These are phyloP conservation scores for Dalbergia cochinchinensis DNA, from an alignment of 306 rosid species.

Conservation along the genomic window DNA sequence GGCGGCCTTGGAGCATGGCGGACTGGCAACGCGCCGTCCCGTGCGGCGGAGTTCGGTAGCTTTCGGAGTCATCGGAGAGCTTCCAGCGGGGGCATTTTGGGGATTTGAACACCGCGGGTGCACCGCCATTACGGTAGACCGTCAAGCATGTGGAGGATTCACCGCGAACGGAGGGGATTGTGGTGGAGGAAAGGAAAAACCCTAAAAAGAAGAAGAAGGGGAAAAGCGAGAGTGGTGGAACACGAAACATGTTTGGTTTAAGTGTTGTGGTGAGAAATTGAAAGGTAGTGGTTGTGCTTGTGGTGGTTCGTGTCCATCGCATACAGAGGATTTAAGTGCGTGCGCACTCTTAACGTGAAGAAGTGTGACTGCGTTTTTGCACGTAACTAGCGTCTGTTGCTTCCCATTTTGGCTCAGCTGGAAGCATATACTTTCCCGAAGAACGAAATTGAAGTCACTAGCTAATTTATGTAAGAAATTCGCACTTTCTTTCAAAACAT, in stretches of 20 bases:
- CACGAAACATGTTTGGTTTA: slow-evolving; percentile 39
- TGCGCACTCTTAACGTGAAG: not conserved
- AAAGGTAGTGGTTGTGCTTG: not conserved
- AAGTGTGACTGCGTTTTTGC: not conserved
- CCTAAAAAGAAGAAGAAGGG: slow-evolving; percentile 15
- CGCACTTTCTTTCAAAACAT: too few relatives aligned
- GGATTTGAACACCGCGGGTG: slow-evolving; percentile 91
- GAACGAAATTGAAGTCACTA: too few relatives aligned
- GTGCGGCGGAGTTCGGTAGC: slow-evolving; percentile 46
- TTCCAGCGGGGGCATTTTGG: slow-evolving; percentile 96
- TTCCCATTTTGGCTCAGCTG: not conserved
- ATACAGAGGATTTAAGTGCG: not conserved
- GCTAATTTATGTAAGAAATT: too few relatives aligned
- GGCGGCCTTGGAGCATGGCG: slow-evolving; percentile 79
- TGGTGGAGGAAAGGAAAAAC: slow-evolving; percentile 52
- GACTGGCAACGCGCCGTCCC: slow-evolving; percentile 63
- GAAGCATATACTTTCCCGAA: too few relatives aligned
- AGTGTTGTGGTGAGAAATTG: slow-evolving; percentile 22
- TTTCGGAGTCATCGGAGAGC: slow-evolving; percentile 54
- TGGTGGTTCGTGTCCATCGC: not conserved
- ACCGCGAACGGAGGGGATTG: slow-evolving; percentile 38
- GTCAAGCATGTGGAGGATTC: slow-evolving; percentile 91
- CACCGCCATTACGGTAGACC: slow-evolving; percentile 83
- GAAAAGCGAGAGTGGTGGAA: not conserved
- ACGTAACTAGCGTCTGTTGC: not conserved